Conservation (phyloP, 2,329 filamentous ascomycete species). For the Talaromyces sp. region DNA sequence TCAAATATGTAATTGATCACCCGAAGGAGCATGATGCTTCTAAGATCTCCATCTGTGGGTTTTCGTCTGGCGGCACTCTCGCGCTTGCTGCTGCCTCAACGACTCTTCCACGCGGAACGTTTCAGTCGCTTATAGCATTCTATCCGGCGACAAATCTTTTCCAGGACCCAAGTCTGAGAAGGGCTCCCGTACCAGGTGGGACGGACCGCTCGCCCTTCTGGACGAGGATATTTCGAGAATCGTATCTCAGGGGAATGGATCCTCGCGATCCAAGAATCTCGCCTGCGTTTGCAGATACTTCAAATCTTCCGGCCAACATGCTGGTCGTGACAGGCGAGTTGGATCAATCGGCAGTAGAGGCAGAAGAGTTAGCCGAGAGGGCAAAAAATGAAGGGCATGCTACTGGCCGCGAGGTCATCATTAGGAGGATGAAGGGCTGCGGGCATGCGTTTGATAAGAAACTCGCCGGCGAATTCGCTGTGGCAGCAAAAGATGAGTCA, state of each 20-base stretch:
- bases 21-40: slow-evolving; percentile 30
- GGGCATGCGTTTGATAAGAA: slow-evolving; percentile 15
- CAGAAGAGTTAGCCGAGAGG: slow-evolving; percentile 25
- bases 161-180: slow-evolving; percentile 16
- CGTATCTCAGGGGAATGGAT: slow-evolving; percentile 30
- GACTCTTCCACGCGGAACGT: slow-evolving; percentile 26
- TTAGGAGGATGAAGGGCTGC: neutral
- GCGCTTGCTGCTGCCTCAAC: slow-evolving; percentile 32
- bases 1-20: slow-evolving; percentile 32
- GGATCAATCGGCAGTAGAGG: slow-evolving; percentile 27
- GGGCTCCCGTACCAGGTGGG: slow-evolving; percentile 20
- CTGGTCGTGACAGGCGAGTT: slow-evolving; percentile 27
- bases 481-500: slow-evolving; percentile 26
- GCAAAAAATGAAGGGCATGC: slow-evolving; percentile 23
- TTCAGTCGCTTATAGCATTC: slow-evolving; percentile 30
- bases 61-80: slow-evolving; percentile 44
- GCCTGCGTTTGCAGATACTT: slow-evolving; percentile 26
- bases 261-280: slow-evolving; percentile 26
- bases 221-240: slow-evolving; percentile 25
- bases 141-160: slow-evolving; percentile 29
- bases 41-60: slow-evolving; percentile 33
- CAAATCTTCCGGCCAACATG: slow-evolving; percentile 28
- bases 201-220: slow-evolving; percentile 24
- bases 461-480: neutral
- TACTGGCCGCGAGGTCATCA: slow-evolving; percentile 18